Conservation (phyloP, 2,329 filamentous ascomycete genomes). For the Pezizomycotina sp. region DNA sequence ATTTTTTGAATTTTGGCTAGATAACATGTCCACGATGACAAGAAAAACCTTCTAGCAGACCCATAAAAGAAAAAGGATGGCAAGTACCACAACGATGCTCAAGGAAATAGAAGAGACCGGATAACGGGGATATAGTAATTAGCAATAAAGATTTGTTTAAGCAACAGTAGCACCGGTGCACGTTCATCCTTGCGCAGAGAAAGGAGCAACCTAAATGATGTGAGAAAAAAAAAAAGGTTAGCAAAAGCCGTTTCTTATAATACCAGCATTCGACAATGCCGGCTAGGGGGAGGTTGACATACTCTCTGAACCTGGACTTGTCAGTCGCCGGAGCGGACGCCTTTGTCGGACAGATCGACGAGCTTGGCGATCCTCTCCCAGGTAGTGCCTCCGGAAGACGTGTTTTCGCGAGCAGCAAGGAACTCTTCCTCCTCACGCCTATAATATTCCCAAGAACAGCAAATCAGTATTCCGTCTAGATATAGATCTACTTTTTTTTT, state of each 20-base stretch:
- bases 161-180: constrained; percentile 51
- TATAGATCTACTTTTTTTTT: not conserved
- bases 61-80: too few relatives aligned
- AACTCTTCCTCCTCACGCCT: constrained; percentile 85
- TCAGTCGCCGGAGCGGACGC: constrained; percentile 63
- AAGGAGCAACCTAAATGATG: constrained; percentile 40
- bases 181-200: constrained; percentile 89
- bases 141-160: constrained; percentile 31
- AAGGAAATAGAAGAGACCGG: too few relatives aligned
- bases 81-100: too few relatives aligned
- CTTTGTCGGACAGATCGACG: constrained; percentile 93
- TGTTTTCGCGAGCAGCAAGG: constrained; percentile 73
- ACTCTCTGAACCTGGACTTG: constrained; percentile 89
- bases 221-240: not conserved
- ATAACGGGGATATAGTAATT: too few relatives aligned
- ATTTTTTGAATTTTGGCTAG: too few relatives aligned
- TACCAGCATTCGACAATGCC: not conserved
- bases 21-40: too few relatives aligned
- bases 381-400: constrained; percentile 82
- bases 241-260: too few relatives aligned
- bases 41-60: too few relatives aligned
- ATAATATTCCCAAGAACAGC: constrained; percentile 6
- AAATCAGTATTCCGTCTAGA: not conserved
- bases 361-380: constrained; percentile 97
- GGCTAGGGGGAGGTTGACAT: constrained; percentile 1